These are phyloP conservation scores for Aspergillus tamarii DNA, from an alignment of 2,329 filamentous ascomycete species.

Conservation along the genomic window DNA sequence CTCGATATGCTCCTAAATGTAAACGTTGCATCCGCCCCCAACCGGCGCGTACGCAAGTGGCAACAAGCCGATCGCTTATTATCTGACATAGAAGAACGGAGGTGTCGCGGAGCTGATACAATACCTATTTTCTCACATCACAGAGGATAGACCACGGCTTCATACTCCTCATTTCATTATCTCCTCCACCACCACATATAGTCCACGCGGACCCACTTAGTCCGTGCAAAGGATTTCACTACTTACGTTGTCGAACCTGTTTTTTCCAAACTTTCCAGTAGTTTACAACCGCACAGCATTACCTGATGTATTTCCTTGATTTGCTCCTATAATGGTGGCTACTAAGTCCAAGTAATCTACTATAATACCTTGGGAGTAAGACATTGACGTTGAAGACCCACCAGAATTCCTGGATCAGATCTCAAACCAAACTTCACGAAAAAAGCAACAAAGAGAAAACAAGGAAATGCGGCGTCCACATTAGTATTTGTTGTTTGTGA, in stretches of 20 bases:
- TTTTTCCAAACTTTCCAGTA: not conserved
- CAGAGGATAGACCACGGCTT: not conserved
- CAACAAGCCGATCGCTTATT: not conserved
- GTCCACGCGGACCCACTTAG: not conserved
- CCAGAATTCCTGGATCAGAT: not conserved
- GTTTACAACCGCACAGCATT: not conserved
- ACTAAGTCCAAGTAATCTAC: no score
- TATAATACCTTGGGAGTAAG: not conserved
- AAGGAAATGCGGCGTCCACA: not conserved
- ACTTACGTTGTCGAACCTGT: not conserved
- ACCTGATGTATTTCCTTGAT: not conserved
- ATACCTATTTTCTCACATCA: not conserved
- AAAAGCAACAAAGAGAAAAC: not conserved
- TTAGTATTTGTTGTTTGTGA: not conserved
- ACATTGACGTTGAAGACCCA: not conserved
- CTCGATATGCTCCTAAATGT: not conserved
- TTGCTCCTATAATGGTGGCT: not conserved
- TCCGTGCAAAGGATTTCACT: not conserved
- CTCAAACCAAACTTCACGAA: not conserved
- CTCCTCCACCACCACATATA: not conserved
- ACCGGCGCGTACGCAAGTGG: slow-evolving; percentile 1
- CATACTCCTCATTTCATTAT: not conserved
- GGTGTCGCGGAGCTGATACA: not conserved
- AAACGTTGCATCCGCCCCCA: not conserved
- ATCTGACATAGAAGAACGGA: not conserved